Base-by-base conservation (phyloP, 1,284 basidiomycete genomes). In the Ganoderma boninense region DNA sequence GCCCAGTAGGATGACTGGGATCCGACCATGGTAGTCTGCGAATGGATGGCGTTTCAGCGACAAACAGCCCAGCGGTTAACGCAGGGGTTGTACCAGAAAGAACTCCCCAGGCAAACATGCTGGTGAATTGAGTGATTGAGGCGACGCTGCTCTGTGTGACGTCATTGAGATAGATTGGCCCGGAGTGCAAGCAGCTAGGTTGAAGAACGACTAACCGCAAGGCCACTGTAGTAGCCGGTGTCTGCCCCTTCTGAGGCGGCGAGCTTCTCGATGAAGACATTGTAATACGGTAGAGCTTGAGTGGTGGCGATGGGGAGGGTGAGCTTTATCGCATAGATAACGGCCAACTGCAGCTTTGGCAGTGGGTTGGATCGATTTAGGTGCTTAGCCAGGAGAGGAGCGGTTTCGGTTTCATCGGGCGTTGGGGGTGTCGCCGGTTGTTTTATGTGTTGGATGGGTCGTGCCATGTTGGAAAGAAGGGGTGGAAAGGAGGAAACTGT, bases 1-100 rank as follows among this genome's bases (percentile, higher is more conserved):
- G 38, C 90, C 90, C 4, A 83, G 64, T 6, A 91, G 80, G 18
- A 92, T 84, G 49, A 92, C 85, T 35, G 90, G 90, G 56, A 86
- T 85, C 10, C 91, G 85, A 7, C 91, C 91, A 35, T 89, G 79
- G 60, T 83, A 77, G 74, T 92, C 90, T 87, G 85, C 87, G 8
- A 10, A 35, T 8, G 87, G 11, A 13, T 16, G 16, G 16, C 8
- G 49, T 52, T 6, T 35, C n/a, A 57, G 38, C 26, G 14, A 35
- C 32, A 11, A 20, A 8, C 5, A 18, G 14, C 0, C 32, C 4
- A 43, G 5, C 20, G 26, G 20, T n/a, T 20, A 11, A 52, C 23
- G 18, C 29, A 6, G 38, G 13, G 6, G 10, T 8, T 11, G 29
- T 61, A 82, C 81, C 80, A 59, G 81, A 82, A 10, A 83, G 59